Evolutionary conservation across 495 filamentous ascomycete genomes (phyloP), one percentile per base, ranked within the genome.

Genomic region (Aspergillus asperescens): DNA sequence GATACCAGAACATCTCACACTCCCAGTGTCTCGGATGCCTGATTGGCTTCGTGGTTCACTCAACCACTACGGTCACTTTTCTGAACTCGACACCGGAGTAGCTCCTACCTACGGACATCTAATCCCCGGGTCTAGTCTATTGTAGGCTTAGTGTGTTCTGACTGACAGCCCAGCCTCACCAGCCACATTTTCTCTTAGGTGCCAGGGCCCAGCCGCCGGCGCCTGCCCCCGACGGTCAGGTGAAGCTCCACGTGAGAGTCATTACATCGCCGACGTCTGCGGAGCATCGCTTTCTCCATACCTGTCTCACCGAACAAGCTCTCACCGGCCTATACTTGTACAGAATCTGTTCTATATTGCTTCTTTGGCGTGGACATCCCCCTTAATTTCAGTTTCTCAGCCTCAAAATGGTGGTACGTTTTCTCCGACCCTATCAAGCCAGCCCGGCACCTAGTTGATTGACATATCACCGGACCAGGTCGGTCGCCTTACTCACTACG

Each of bases 401-500:
- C 37, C 27, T 13, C 46, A 49, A 45, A 3, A 45, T 45, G 42
- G 42, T 49, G 32, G 46, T 49, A 23, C 22, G 45, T 41, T 16
- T 27, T 4, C 19, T 29, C 42, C 16, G 43, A 27, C 15, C 39
- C 20, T 9, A 42, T 12, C n/a, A 28, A 7, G 3, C 24, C 7
- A 44, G 22, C 41, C 23, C 41, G 29, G 20, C 7, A 1, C 4
- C 24, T 16, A 5, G 10, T 34, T 55, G 34, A 51, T 52, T 62
- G 53, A 60, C 18, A 43, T 23, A 20, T 32, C 15, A 15, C 28
- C 37, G 2, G n/a, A 29, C 69, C 81, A 97, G 94, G 77, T 98
- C 72, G 93, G 90, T 71, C 82, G 87, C 69, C 66, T 98, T 54
- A 86, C 85, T 60, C 93, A 98, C 75, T 96, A 93, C 75, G 89